Base-by-base conservation (phyloP, 192 early-diverging fungal species). In the Coemansia sp. region DNA sequence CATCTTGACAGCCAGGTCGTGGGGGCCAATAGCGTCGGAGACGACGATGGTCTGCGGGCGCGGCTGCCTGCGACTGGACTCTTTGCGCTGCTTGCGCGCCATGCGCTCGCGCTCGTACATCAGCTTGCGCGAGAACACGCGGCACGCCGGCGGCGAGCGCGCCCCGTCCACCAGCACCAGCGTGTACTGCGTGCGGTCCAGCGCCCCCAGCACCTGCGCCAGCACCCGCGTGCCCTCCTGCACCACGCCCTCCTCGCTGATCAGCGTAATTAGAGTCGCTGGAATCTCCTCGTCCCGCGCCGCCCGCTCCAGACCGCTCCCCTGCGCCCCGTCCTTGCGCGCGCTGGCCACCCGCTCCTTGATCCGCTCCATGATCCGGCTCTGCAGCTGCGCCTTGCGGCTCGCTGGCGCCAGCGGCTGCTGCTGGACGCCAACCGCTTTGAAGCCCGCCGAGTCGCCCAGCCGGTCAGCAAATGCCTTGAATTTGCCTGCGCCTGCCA, bases 231-330 rank as follows among this genome's bases (percentile, higher is more conserved):
- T 42, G 22, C 70, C 64, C 19, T 55, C 38, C 25, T 23, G 13
- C 2, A 46, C 7, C 1, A 41, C 17, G 13, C 64, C 70, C 10
- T 63, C 60, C 10, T 48, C 39, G 17, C 33, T 25, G 11, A 74
- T 65, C 13, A 67, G 26, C 5, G 45, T 51, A 9, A 74, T 60
- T 55, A 63, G 59, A 2, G 70, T 34, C 13, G 56, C 36, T 5
- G 17, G 9, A n/a, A 68, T 74, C 60, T 74, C 56, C 29, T 68
- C 65, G 40, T 74, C 65, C 11, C 65, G 64, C 4, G 57, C 52
- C 18, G 61, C 47, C 1, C 61, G 51, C 30, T 60, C 47, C 17
- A 52, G 26, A 7, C 41, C 26, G 6, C 37, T 34, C 25, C 18
- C 14, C 1, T 36, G n/a, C n/a, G n/a, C n/a, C n/a, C n/a, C 19